Evolutionary conservation across 805 yeast species (phyloP), one percentile per base, ranked within the genome.

Genomic region (Hanseniaspora pseudoguilliermondii): DNA sequence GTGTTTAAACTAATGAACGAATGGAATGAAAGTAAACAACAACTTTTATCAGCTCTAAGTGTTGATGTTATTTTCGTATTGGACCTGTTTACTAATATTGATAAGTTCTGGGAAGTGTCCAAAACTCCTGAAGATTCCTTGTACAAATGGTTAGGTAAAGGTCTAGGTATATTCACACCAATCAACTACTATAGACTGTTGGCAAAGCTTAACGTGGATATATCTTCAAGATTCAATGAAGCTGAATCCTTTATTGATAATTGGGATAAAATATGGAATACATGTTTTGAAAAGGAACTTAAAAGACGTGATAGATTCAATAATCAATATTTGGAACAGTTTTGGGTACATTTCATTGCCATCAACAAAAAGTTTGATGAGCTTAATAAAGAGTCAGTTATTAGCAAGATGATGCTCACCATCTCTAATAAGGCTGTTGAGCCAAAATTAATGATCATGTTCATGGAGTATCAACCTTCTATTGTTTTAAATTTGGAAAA

Each of bases 21-120:
- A 23, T 53, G 56, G 56, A 53, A 40, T 16, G 47, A 47, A 47
- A 38, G 27, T 34, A 54, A 2, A 59, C 77, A 2, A 78, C 77
- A 59, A 72, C 47, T 53, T 15, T 23, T 53, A 6, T 53, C 84
- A 0, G 62, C 72, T 6, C 57, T 77, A 1, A 68, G 81, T 1
- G 62, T 80, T 1, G 75, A 77, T 15, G 73, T 82, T 13, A 60
- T 84, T 60, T 73, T 75, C 15, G 69, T 80, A 0, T 61, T 83
- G 38, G 66, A 71, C 3, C 61, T 69, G 0, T 60, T 83, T 29
- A 73, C 78, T 16, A 64, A 66, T n/a, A 66, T 73, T 44, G 76
- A 78, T 59, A 70, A 74, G 18, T 71, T 83, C 49, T 82, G 87
- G 83, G 67, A 73, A 3, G 77, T 75, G 60, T 73, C 71, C 21